phyloP scores from a whole-genome alignment of 192 early-diverging fungal genomes.

The Oehlia diaphana region DNA sequence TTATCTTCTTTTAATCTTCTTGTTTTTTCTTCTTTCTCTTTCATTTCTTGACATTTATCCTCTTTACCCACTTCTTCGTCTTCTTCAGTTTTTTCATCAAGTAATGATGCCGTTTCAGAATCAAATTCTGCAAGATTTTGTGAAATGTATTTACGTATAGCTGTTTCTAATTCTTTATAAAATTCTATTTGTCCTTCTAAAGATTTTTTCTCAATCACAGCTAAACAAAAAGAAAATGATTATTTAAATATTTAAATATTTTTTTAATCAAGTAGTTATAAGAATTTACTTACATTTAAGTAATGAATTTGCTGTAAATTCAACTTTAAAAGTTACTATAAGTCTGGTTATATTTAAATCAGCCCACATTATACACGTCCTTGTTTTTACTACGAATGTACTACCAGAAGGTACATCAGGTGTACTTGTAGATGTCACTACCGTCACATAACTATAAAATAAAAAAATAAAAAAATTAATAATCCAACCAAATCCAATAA shows the following conservation, averaged over 20 bases:
- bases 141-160: neutral
- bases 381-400: slow-evolving; percentile 49
- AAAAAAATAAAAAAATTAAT: neutral
- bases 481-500: too few species aligned
- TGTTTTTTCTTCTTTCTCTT: too few species aligned
- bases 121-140: neutral
- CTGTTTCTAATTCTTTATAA: slow-evolving; percentile 43
- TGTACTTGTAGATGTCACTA: slow-evolving; percentile 51
- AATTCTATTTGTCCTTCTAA: slow-evolving; percentile 46
- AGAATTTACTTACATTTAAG: slow-evolving; percentile 46
- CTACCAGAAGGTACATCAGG: slow-evolving; percentile 59
- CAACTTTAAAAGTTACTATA: slow-evolving; percentile 46
- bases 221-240: slow-evolving; percentile 6
- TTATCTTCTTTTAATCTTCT: too few species aligned
- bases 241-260: neutral
- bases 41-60: neutral
- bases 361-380: slow-evolving; percentile 55
- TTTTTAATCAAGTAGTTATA: too few species aligned
- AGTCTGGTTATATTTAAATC: slow-evolving; percentile 41
- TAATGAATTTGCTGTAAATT: slow-evolving; percentile 52
- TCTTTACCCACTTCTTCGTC: neutral
- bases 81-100: neutral
- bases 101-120: neutral
- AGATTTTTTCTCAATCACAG: slow-evolving; percentile 50
- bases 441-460: slow-evolving; percentile 30